Evolutionary conservation across 2,329 filamentous ascomycete species (phyloP), one percentile per base, ranked within the genome.

Genomic region (Colletotrichum sp.): DNA sequence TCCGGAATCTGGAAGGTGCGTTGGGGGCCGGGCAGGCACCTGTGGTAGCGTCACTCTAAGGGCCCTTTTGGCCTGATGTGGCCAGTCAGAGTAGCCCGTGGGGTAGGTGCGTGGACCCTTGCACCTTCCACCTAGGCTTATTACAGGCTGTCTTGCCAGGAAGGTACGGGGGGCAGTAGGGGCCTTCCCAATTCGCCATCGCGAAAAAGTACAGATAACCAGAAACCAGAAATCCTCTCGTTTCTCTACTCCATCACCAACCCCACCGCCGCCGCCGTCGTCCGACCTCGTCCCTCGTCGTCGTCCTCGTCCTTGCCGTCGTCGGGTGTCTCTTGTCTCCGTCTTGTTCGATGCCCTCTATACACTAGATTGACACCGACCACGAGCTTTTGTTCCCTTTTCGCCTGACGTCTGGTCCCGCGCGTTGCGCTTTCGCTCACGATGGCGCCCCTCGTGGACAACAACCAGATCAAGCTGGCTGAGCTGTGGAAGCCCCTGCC

Each of bases 401-500:
- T n/a, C 21, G 28, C 21, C 48, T 58, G 58, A 48, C 48, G 21
- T 36, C 58, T 48, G 36, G 21, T 65, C 52, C n/a, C 43, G 62
- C 28, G 72, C 67, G 48, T 38, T 32, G 58, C 43, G 52, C 60
- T 43, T 43, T 66, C 71, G 65, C 66, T 66, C 64, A 78, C 80
- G 82, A 94, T 94, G 93, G 90, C 93, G 87, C 93, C 93, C 84
- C 94, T 99, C 85, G 96, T 98, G 85, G 95, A 98, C 87, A 96
- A 95, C 86, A 87, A 93, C 80, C 95, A 98, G 90, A 98, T 99
- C 85, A 91, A 94, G 88, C 90, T 93, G 83, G 94, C 97, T 78
- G 94, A 95, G 83, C 91, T 99, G 80, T 93, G 98, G 85, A 96
- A 95, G 81, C 96, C 96, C 77, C 91, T 98, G 78, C 93, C 96